Percentiles rank a stretch among this genome's conserved stretches.
phyloP scores from a whole-genome alignment of 1,139 yeast genomes.

The Candida sojae region DNA sequence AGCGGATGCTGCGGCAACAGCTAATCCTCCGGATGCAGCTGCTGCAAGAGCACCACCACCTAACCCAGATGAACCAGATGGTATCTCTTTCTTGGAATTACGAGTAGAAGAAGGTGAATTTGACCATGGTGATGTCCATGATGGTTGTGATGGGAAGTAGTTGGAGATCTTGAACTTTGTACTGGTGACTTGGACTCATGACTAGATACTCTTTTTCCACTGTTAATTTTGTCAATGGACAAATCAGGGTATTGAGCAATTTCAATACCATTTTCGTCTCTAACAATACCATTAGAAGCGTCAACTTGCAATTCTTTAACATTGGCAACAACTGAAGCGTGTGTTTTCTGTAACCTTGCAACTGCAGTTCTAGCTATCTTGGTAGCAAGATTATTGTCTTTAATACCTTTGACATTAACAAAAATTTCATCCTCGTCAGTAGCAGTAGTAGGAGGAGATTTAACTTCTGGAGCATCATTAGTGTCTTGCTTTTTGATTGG shows the following conservation, averaged over 20 bases:
- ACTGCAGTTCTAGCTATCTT: slow-evolving; percentile 33
- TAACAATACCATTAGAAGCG: slow-evolving; percentile 31
- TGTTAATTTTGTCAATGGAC: slow-evolving; percentile 8
- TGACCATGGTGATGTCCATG: not conserved
- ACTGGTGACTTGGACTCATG: not conserved
- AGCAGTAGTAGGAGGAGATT: not conserved
- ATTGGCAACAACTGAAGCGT: slow-evolving; percentile 24
- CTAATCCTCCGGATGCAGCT: slow-evolving; percentile 9
- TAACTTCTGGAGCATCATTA: not conserved
- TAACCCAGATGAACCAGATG: not conserved
- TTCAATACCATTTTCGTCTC: slow-evolving; percentile 29
- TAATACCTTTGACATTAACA: slow-evolving; percentile 34
- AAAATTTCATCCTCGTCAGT: slow-evolving; percentile 17
- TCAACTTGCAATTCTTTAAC: slow-evolving; percentile 33
- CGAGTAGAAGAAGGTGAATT: not conserved
- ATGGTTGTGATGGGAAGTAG: not conserved
- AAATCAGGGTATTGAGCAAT: slow-evolving; percentile 16
- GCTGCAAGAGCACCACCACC: slow-evolving; percentile 11
- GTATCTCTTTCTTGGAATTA: not conserved
- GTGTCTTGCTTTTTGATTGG: slow-evolving; percentile 5
- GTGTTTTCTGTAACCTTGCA: slow-evolving; percentile 23
- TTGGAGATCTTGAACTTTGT: not conserved
- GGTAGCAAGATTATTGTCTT: slow-evolving; percentile 28
- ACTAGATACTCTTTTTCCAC: not conserved
- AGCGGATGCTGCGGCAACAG: slow-evolving; percentile 10